These are phyloP conservation scores for Xylaria hypoxylon DNA, from an alignment of 2,329 filamentous ascomycete species.

Conservation along the genomic window DNA sequence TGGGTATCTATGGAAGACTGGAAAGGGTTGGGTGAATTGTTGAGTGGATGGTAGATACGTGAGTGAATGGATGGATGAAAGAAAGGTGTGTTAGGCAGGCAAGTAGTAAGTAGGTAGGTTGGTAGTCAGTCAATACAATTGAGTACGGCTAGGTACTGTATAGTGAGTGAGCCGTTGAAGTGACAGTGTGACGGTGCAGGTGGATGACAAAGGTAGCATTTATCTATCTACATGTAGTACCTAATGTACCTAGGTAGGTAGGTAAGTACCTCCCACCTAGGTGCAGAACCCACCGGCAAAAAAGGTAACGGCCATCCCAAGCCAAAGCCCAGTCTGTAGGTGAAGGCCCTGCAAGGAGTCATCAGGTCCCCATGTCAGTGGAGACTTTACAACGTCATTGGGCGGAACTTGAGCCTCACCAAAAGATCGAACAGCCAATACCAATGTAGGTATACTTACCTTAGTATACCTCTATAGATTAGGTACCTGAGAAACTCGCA, in stretches of 20 bases:
- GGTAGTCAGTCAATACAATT: not conserved
- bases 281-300: too few relatives aligned
- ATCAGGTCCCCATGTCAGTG: constrained; percentile 3
- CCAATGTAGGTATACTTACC: too few relatives aligned
- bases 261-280: too few relatives aligned
- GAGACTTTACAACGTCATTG: constrained; percentile 32
- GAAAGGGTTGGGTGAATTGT: not conserved
- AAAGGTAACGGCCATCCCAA: too few relatives aligned
- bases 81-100: not conserved
- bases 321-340: not conserved
- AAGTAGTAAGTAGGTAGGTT: not conserved
- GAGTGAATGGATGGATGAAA: constrained; percentile 6
- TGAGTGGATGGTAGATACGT: not conserved
- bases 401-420: constrained; percentile 14
- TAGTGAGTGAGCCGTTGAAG: not conserved
- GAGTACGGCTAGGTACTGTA: constrained; percentile 11
- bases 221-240: not conserved
- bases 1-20: not conserved
- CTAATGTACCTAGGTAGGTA: too few relatives aligned
- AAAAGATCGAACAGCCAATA: not conserved
- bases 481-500: too few relatives aligned
- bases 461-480: too few relatives aligned
- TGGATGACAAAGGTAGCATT: constrained; percentile 24
- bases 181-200: not conserved
- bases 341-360: not conserved